Conservation (phyloP, 169 alveolate species). For the Plasmodium gaboni region DNA sequence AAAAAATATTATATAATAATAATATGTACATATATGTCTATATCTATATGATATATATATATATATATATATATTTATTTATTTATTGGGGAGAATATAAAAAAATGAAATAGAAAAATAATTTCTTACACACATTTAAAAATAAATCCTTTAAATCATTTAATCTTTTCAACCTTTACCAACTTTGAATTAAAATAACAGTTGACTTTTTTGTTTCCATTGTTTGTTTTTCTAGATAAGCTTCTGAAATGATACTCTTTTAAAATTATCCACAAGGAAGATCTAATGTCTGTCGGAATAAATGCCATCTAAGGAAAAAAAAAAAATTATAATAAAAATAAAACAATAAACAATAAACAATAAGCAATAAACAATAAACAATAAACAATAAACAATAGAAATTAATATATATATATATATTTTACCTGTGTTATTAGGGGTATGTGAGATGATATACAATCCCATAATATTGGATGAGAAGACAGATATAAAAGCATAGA, state of each 20-base stretch:
- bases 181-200: constrained; percentile 23
- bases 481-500: constrained; percentile 67
- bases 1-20: background rate
- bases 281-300: constrained; percentile 56
- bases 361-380: too few species aligned
- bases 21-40: background rate
- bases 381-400: too few species aligned
- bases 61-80: background rate
- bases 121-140: background rate
- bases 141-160: constrained; percentile 5
- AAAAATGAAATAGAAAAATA: constrained; percentile 10
- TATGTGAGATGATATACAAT: constrained; percentile 60
- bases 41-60: background rate
- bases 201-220: constrained; percentile 4
- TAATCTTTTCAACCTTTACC: constrained; percentile 52
- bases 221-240: constrained; percentile 24
- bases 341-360: too few species aligned
- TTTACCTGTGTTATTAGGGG: constrained; percentile 56
- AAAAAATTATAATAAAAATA: background rate
- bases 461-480: constrained; percentile 64
- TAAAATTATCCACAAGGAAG: constrained; percentile 66
- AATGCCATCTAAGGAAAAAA: constrained; percentile 64
- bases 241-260: constrained; percentile 71
- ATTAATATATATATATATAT: too few species aligned
- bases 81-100: background rate